Conservation (phyloP, 768 basidiomycete species). For the Kwoniella mangroviensis region DNA sequence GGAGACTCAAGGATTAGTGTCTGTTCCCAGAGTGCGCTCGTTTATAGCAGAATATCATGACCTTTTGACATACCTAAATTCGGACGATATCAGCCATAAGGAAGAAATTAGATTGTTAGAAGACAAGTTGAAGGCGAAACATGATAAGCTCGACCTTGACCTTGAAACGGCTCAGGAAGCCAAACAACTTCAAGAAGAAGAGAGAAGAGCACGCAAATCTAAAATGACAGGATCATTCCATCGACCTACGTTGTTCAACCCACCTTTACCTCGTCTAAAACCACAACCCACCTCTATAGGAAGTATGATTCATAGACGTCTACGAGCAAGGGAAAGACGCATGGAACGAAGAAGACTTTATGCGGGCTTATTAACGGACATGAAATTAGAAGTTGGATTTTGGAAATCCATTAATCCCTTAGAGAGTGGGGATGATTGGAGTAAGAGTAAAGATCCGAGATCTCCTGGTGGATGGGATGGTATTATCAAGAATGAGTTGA, state of each 20-base stretch:
- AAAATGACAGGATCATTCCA: constrained; percentile 74
- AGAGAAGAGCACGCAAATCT: constrained; percentile 46
- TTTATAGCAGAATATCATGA: constrained; percentile 25
- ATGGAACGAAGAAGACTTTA: constrained; percentile 43
- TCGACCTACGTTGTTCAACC: constrained; percentile 68
- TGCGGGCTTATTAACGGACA: constrained; percentile 31
- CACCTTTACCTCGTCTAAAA: constrained; percentile 75
- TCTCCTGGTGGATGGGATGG: constrained; percentile 29
- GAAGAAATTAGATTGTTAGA: constrained; percentile 10
- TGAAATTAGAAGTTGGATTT: constrained; percentile 44
- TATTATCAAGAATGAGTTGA: constrained; percentile 21
- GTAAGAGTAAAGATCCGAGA: constrained; percentile 16
- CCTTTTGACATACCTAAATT: constrained; percentile 2
- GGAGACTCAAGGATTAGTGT: constrained; percentile 21
- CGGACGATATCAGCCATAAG: neutral
- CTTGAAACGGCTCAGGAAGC: too few relatives aligned
- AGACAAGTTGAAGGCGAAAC: constrained; percentile 39
- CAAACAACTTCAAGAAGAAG: neutral
- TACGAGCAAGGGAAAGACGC: constrained; percentile 62
- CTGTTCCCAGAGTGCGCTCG: constrained; percentile 8
- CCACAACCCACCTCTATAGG: constrained; percentile 77
- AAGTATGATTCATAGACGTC: constrained; percentile 69
- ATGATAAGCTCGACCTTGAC: constrained; percentile 6
- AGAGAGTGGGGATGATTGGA: constrained; percentile 18
- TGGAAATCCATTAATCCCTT: constrained; percentile 21